phyloP scores from a whole-genome alignment of 2,329 filamentous ascomycete genomes.

The Stagonosporopsis cucurbitacearum region DNA sequence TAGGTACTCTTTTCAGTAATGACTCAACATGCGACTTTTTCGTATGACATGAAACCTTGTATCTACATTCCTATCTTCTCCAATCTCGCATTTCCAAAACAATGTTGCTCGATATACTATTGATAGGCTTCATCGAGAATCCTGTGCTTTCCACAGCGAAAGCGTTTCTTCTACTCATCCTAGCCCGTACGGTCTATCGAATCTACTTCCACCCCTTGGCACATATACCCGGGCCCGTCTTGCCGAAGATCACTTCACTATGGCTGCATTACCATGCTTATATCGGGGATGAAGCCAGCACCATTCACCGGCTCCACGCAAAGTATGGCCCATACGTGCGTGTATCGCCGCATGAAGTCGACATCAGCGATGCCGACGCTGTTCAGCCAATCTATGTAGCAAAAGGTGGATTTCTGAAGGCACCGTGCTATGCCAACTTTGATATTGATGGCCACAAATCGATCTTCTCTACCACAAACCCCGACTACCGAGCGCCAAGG shows the following conservation, averaged over 20 bases:
- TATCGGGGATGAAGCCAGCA: slow-evolving; percentile 35
- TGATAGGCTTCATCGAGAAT: background rate
- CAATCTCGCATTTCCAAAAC: background rate
- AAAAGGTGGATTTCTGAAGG: slow-evolving; percentile 62
- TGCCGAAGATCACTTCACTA: slow-evolving; percentile 31
- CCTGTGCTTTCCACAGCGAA: background rate
- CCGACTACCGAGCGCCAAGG: slow-evolving; percentile 50
- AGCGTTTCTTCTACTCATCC: slow-evolving; percentile 14
- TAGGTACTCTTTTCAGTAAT: background rate
- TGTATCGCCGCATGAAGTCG: slow-evolving; percentile 36
- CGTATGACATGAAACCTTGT: background rate
- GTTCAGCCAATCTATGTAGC: slow-evolving; percentile 59
- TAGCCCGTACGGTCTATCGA: slow-evolving; percentile 28
- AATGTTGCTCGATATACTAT: background rate
- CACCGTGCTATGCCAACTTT: slow-evolving; percentile 61
- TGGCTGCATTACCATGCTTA: slow-evolving; percentile 41
- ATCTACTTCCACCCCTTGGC: slow-evolving; percentile 33
- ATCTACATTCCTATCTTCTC: no score
- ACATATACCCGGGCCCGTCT: slow-evolving; percentile 32
- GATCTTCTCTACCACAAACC: slow-evolving; percentile 59
- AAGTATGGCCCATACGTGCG: slow-evolving; percentile 34
- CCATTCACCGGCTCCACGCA: slow-evolving; percentile 29
- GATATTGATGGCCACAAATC: slow-evolving; percentile 63
- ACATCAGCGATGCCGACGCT: slow-evolving; percentile 45
- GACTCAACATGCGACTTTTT: slow-evolving; percentile 6